phyloP scores from a whole-genome alignment of 2,329 filamentous ascomycete species.

The Penicillium brevicompactum region DNA sequence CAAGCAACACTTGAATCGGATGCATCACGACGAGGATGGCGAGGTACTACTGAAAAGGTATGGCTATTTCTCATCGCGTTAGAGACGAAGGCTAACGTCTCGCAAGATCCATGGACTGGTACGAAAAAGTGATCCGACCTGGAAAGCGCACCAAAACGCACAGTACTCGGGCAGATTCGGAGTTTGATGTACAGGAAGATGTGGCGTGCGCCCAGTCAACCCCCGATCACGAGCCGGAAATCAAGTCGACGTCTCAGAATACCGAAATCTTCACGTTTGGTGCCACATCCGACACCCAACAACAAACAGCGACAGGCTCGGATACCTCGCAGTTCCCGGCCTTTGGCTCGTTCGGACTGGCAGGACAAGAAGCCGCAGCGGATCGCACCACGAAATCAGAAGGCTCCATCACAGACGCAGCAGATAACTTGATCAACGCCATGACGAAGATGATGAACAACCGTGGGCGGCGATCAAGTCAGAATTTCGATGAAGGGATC shows the following conservation, averaged over 20 bases:
- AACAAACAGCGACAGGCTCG: neutral
- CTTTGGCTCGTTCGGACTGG: neutral
- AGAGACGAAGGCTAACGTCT: neutral
- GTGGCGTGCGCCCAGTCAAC: slow-evolving; percentile 7
- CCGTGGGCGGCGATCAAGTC: slow-evolving; percentile 25
- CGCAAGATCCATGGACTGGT: slow-evolving; percentile 36
- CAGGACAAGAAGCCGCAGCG: neutral
- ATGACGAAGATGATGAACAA: slow-evolving; percentile 37
- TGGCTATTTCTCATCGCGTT: slow-evolving; percentile 15
- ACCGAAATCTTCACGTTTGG: slow-evolving; percentile 4
- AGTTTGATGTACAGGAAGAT: slow-evolving; percentile 19
- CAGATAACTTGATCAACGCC: slow-evolving; percentile 35
- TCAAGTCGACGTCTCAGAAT: neutral
- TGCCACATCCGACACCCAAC: slow-evolving; percentile 1
- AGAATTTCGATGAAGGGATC: slow-evolving; percentile 24
- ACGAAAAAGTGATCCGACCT: slow-evolving; percentile 28
- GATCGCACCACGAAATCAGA: slow-evolving; percentile 18
- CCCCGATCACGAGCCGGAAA: slow-evolving; percentile 13
- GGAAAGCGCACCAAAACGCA: slow-evolving; percentile 17
- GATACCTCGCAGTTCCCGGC: slow-evolving; percentile 1
- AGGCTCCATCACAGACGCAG: slow-evolving; percentile 31
- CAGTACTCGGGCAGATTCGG: slow-evolving; percentile 16
- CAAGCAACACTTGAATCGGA: slow-evolving; percentile 71
- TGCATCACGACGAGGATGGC: slow-evolving; percentile 59
- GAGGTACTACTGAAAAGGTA: slow-evolving; percentile 53